Conservation (phyloP, 257 asterid genomes). For the Rubia yunnanensis region DNA sequence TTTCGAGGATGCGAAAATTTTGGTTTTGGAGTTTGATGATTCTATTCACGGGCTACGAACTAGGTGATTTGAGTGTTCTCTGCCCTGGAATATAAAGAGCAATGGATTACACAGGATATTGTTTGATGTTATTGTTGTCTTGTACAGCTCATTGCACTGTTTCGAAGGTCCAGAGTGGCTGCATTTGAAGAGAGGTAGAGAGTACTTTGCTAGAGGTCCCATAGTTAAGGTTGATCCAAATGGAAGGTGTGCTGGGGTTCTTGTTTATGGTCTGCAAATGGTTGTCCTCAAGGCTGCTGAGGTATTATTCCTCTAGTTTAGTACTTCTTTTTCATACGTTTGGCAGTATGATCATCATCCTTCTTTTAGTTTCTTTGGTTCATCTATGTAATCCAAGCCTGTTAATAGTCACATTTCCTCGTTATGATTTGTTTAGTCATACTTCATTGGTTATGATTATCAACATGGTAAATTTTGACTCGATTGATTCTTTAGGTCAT, state of each 20-base stretch:
- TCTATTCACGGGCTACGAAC: slow-evolving; percentile 79
- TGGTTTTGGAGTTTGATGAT: slow-evolving; percentile 87
- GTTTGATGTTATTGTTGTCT: slow-evolving; percentile 15
- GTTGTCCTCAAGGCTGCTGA: slow-evolving; percentile 91
- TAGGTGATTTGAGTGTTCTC: slow-evolving; percentile 38
- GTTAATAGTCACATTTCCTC: too few species aligned
- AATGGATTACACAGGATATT: not conserved
- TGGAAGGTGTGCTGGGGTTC: slow-evolving; percentile 90
- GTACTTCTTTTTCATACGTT: not conserved
- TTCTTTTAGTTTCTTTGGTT: not conserved
- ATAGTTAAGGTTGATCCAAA: slow-evolving; percentile 81
- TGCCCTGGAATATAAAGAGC: not conserved
- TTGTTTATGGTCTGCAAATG: slow-evolving; percentile 82
- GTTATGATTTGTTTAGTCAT: too few species aligned
- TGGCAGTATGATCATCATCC: not conserved
- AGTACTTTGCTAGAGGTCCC: slow-evolving; percentile 77
- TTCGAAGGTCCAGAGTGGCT: slow-evolving; percentile 97
- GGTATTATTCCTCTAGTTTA: slow-evolving; percentile 32
- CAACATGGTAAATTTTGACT: not conserved
- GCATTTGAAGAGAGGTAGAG: slow-evolving; percentile 84
- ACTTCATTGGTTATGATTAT: not conserved
- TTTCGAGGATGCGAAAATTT: slow-evolving; percentile 80
- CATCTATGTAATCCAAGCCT: not conserved
- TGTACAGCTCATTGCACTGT: slow-evolving; percentile 94
- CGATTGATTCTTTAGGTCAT: not conserved